Conservation (phyloP, 2,329 filamentous ascomycete genomes). For the Paecilomyces dactylethromorphus region DNA sequence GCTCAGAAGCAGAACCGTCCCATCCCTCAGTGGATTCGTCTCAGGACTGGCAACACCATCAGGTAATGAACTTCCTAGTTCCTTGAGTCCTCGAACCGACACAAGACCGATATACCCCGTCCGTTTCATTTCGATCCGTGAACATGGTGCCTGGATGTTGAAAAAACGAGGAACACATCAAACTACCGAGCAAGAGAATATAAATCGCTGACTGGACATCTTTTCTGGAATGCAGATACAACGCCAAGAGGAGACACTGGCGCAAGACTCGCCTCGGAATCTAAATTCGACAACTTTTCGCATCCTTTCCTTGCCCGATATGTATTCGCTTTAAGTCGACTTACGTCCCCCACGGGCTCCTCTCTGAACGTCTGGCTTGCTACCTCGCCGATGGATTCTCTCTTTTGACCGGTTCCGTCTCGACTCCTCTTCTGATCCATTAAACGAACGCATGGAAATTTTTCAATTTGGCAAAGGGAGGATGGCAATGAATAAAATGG, state of each 20-base stretch:
- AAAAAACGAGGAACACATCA: background rate
- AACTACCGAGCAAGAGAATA: background rate
- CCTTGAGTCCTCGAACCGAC: background rate
- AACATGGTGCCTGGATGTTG: background rate
- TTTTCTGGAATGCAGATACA: conserved; percentile 64
- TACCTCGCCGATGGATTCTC: background rate
- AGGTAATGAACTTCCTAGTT: conserved; percentile 59
- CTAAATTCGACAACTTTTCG: conserved; percentile 51
- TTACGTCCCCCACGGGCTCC: background rate
- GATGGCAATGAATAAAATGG: background rate
- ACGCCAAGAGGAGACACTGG: conserved; percentile 99
- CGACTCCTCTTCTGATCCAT: background rate
- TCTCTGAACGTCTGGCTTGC: background rate
- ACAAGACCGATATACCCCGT: background rate
- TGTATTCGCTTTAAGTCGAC: background rate
- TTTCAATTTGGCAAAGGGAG: too few species aligned
- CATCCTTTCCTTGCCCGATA: conserved; percentile 26
- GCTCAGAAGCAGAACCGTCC: conserved; percentile 99
- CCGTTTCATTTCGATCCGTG: background rate
- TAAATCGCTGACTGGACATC: background rate
- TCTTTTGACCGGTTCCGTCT: background rate
- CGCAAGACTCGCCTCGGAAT: conserved; percentile 99
- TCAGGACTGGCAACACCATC: conserved; percentile 98
- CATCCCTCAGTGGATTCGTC: conserved; percentile 99
- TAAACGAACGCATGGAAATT: background rate